Evolutionary conservation across 306 rosid species (phyloP), one percentile per base, ranked within the genome.

Genomic region (Sicyos edulis): DNA sequence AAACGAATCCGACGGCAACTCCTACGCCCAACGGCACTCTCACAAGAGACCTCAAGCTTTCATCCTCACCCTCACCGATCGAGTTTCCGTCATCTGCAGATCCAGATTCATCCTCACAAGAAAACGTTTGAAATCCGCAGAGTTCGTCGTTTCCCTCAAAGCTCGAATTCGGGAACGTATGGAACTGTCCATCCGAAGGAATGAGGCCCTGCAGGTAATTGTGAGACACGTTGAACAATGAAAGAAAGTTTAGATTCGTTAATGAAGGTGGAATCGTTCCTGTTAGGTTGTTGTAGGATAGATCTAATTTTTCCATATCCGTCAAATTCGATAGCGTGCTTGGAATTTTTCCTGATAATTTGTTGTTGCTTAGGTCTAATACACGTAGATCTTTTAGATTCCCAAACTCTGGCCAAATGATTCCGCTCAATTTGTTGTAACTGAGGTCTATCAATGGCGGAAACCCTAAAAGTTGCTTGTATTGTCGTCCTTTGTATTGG

Each of bases 361-460:
- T 40, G 71, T 86, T 86, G 65, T 53, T 24, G 37, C 75, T 82
- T 8, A 86, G 74, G 58, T 82, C 84, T 53, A 86, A 75, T 50
- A 75, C 74, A 76, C 82, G 88, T 16, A 86, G 88, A 13, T 53
- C 75, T 51, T 15, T 78, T 76, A 86, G 73, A 4, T 69, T 73
- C 78, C 88, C 88, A 24, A 86, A 82, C 72, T 84, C 88, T 0
- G 84, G 79, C 88, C 83, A 86, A 29, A 86, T 78, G 54, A 40
- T 54, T 57, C 91, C 91, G 20, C 73, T 74, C 8, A 86, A 75
- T 22, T 55, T 59, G 52, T 86, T 86, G 80, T 72, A 53, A 60
- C 86, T 64, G 55, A 86, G 74, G 37, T 29, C 80, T 77, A 86
- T 21, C 0, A 83, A 73, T 5, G 91, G 88, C 8, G 88, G 91